Base-by-base conservation (phyloP, 768 basidiomycete species). In the Suillus subaureus region DNA sequence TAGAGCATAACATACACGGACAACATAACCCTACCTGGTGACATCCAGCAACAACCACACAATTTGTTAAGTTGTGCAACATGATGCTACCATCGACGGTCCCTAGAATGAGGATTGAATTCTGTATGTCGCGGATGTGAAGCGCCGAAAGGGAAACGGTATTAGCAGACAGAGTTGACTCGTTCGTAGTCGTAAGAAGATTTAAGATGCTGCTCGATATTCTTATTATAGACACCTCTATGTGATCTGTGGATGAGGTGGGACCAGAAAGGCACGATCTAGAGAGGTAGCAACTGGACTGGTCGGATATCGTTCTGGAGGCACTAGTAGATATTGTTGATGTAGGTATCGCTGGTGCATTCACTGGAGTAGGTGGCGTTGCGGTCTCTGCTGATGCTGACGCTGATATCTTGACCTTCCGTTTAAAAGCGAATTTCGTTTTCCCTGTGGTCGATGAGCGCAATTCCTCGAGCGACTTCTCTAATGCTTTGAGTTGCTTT, bases 191-290 rank as follows among this genome's bases (percentile, higher is more conserved):
- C 11, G 79, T 75, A 16, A 87, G 71, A 0, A 95, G 76, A 75
- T 96, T 87, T 64, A 96, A 85, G 45, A 95, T 80, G 71, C 94
- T 95, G 61, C 78, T 73, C 45, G 83, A 78, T 7, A 96, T 81
- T 71, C 90, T 80, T n/a, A 82, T 83, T 62, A 97, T 84, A 9
- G 87, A 84, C 42, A 94, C 74, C 64, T 89, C 86, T 21, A 83
- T 82, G 42, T 77, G 70, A 11, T 73, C 75, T 3, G 77, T 72
- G 4, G 81, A 77, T 16, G 72, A 62, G 2, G 79, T 71, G n/a
- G 83, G 75, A n/a, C 81, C 78, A 21, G 75, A 70, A 57, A 78
- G 72, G 45, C 57, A 75, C 68, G 40, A 57, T 45, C 61, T 40
- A 18, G 84, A 82, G 42, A 92, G 71, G 64, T 87, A 84, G 69